These are phyloP conservation scores for Handroanthus guayacan DNA, from an alignment of 257 asterid species.

Conservation along the genomic window DNA sequence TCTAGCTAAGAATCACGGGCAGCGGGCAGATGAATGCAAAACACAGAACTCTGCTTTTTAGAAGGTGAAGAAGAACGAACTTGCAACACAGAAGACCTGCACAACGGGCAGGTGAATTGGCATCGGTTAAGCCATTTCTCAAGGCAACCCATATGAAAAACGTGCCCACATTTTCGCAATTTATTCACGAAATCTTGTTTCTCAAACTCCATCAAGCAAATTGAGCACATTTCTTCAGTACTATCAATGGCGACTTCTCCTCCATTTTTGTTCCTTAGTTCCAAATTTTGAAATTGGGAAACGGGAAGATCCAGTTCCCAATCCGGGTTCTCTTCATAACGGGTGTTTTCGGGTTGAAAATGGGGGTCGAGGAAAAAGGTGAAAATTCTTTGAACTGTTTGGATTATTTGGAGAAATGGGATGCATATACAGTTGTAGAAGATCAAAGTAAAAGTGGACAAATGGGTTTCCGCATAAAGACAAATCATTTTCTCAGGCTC, in stretches of 20 bases:
- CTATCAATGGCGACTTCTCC: not conserved
- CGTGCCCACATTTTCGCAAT: conserved; percentile 62
- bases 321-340: not conserved
- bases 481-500: conserved; percentile 39
- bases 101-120: conserved; percentile 75
- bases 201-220: conserved; percentile 65
- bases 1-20: not conserved
- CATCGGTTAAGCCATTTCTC: conserved; percentile 62
- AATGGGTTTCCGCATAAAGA: conserved; percentile 35
- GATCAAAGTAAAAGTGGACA: conserved; percentile 26
- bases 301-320: conserved; percentile 49
- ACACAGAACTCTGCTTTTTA: conserved; percentile 20
- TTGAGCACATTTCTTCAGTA: conserved; percentile 52
- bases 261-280: not conserved
- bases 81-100: conserved; percentile 53
- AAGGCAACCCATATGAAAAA: conserved; percentile 65
- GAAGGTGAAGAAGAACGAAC: conserved; percentile 44
- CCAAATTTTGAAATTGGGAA: conserved; percentile 19
- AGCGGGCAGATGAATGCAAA: conserved; percentile 24
- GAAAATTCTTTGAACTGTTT: conserved; percentile 8
- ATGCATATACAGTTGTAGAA: conserved; percentile 35
- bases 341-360: conserved; percentile 18
- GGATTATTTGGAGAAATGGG: conserved; percentile 35
- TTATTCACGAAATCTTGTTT: conserved; percentile 53
- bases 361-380: conserved; percentile 49